Percentiles rank a stretch among this genome's conserved stretches.
Evolutionary conservation across 192 early-diverging fungal species (phyloP).

Genomic region (Rhizophagus prolifer): DNA sequence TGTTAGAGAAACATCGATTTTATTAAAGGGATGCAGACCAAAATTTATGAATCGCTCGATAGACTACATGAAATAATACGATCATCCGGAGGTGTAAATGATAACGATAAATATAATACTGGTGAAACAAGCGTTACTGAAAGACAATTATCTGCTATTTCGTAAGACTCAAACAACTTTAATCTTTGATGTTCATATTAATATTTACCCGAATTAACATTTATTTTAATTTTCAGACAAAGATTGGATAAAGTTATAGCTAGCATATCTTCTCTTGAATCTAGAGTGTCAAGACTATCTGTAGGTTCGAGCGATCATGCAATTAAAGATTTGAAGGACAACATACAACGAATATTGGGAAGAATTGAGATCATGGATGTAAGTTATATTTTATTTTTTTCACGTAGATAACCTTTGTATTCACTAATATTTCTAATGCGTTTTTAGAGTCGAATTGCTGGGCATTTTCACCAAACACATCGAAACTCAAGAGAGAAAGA

Average conservation of each 20-base stretch:
- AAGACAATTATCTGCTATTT: background rate
- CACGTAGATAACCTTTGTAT: background rate
- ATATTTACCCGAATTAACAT: background rate
- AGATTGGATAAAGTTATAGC: constrained; percentile 5
- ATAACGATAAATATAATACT: background rate
- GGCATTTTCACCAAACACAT: constrained; percentile 5
- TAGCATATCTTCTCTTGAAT: background rate
- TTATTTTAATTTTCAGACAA: background rate
- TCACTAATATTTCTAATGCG: background rate
- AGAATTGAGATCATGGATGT: constrained; percentile 11
- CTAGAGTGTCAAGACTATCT: background rate
- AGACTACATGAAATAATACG: background rate
- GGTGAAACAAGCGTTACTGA: background rate
- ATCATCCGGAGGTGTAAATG: background rate
- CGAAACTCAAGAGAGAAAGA: background rate
- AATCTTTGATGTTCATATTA: constrained; percentile 8
- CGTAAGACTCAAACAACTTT: background rate
- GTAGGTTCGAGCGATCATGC: background rate
- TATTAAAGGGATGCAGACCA: constrained; percentile 22
- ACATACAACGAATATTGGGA: background rate
- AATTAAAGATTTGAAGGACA: background rate
- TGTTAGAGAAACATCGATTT: constrained; percentile 19
- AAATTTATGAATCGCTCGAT: constrained; percentile 17
- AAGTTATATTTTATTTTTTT: background rate
- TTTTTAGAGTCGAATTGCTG: background rate